These are phyloP conservation scores for Solanum sejunctum DNA, from an alignment of 257 asterid species.

Conservation along the genomic window DNA sequence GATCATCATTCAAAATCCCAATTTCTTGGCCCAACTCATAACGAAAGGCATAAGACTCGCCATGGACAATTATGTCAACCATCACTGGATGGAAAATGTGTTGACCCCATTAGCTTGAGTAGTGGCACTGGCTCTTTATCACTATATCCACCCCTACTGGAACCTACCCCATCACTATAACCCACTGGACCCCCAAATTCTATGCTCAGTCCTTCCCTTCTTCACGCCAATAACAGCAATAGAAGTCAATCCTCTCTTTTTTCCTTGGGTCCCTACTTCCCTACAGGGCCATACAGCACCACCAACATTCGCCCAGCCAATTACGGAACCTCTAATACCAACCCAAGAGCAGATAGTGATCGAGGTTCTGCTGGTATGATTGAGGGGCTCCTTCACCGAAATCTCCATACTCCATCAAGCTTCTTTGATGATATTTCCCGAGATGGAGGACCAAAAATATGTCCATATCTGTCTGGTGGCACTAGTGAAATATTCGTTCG, in stretches of 20 bases:
- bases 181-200: neutral
- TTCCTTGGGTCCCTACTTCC: neutral
- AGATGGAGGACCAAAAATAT: neutral
- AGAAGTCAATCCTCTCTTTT: neutral
- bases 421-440: rapidly evolving
- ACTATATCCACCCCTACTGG: neutral
- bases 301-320: too few relatives aligned
- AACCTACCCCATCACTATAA: neutral
- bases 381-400: neutral
- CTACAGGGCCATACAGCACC: neutral
- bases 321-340: too few relatives aligned
- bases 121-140: neutral
- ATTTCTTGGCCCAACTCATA: neutral
- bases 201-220: neutral
- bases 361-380: rapidly evolving
- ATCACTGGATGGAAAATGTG: neutral
- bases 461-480: neutral
- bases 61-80: neutral
- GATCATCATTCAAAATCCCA: neutral
- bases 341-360: neutral
- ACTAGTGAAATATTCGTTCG: neutral
- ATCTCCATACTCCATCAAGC: too few relatives aligned
- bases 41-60: neutral
- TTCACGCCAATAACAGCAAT: too few relatives aligned
- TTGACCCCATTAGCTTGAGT: neutral